A percentile compares a stretch with the other conserved stretches of the same genome.
Conservation (phyloP, 805 yeast species). For the Zygoascus flipseniorum region DNA sequence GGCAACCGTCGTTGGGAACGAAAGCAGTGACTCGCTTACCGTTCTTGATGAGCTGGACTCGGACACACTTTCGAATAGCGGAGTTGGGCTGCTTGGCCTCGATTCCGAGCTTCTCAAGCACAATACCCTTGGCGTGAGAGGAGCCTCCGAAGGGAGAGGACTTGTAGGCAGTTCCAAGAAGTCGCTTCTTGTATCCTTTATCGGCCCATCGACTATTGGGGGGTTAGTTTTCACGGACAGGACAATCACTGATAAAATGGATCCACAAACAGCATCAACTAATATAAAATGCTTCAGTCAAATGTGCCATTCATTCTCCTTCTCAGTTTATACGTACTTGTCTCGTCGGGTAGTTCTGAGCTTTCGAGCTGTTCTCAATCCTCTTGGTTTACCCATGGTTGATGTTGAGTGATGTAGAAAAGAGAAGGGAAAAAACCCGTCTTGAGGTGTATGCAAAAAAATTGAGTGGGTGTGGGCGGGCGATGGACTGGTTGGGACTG, state of each 20-base stretch:
- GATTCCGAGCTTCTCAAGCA: constrained; percentile 98
- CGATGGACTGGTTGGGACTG: background rate
- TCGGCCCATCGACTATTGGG: constrained; percentile 92
- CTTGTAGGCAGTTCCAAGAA: constrained; percentile 99
- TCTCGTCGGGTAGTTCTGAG: constrained; percentile 99
- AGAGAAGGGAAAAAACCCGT: background rate
- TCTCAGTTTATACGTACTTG: constrained; percentile 36
- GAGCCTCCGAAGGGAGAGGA: constrained; percentile 99
- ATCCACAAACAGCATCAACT: background rate
- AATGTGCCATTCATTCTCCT: background rate
- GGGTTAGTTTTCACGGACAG: constrained; percentile 7
- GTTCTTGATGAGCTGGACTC: constrained; percentile 99
- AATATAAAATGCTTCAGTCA: background rate
- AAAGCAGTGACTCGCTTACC: constrained; percentile 99
- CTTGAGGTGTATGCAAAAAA: constrained; percentile 1
- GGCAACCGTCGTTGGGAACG: constrained; percentile 99
- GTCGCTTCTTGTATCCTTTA: constrained; percentile 95
- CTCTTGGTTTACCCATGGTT: constrained; percentile 99
- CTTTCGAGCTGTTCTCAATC: constrained; percentile 99
- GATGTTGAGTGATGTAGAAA: constrained; percentile 5
- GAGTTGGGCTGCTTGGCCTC: constrained; percentile 99
- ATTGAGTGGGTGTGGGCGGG: constrained; percentile 1
- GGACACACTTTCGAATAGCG: constrained; percentile 99
- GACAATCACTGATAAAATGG: background rate
- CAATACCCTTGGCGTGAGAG: constrained; percentile 99